phyloP scores from a whole-genome alignment of 805 yeast species.

The Metschnikowia borealis region DNA sequence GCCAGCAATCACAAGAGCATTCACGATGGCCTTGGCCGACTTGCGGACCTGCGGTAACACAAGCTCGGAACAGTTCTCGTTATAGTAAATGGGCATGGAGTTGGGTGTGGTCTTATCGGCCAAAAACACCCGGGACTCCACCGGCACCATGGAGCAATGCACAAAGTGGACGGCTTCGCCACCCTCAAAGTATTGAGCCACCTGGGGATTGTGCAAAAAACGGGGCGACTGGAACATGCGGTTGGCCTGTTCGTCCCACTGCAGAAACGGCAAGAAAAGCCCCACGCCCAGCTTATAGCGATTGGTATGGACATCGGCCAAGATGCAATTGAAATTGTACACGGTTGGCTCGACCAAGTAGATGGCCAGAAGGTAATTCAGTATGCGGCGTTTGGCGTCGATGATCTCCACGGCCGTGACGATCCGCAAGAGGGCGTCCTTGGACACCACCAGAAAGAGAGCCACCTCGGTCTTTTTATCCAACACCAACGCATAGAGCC shows the following conservation, averaged over 20 bases:
- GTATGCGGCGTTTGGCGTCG: conserved; percentile 58
- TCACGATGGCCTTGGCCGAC: conserved; percentile 64
- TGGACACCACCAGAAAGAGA: conserved; percentile 45
- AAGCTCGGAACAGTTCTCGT: conserved; percentile 55
- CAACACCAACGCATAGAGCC: conserved; percentile 43
- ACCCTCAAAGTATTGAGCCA: conserved; percentile 28
- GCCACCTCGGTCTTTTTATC: conserved; percentile 53
- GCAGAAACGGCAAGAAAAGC: conserved; percentile 57
- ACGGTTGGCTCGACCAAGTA: conserved; percentile 70
- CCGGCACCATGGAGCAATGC: conserved; percentile 49
- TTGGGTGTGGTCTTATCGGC: conserved; percentile 48
- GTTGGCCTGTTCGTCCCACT: conserved; percentile 22
- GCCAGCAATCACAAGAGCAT: conserved; percentile 72
- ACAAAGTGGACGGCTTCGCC: conserved; percentile 27
- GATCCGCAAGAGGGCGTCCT: conserved; percentile 45
- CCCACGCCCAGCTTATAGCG: conserved; percentile 74
- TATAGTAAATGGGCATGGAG: conserved; percentile 72
- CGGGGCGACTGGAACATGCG: conserved; percentile 20
- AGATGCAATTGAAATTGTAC: conserved; percentile 69
- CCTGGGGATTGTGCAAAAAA: conserved; percentile 30
- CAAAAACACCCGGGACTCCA: conserved; percentile 70
- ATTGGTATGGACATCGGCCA: conserved; percentile 68
- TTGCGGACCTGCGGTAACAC: conserved; percentile 54
- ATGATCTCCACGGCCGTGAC: conserved; percentile 64
- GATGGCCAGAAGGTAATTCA: conserved; percentile 68